Percentiles rank a stretch among this genome's conserved stretches.
Evolutionary conservation across 805 yeast species (phyloP).

Genomic region (Yamadazyma philogaea): DNA sequence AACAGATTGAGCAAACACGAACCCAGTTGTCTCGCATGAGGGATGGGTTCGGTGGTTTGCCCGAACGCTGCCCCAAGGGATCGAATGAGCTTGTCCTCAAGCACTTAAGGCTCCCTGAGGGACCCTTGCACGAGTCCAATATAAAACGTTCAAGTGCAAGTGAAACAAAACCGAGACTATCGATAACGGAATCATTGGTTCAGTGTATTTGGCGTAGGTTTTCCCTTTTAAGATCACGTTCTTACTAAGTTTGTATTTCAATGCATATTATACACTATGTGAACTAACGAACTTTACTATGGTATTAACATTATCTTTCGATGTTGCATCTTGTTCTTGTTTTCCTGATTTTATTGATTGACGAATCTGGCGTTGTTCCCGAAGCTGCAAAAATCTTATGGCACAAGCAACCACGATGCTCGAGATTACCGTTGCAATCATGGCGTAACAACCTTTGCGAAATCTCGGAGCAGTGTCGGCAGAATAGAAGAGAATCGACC

Average conservation of each 20-base stretch:
- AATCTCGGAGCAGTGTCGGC: conserved; percentile 53
- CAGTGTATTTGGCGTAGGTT: background rate
- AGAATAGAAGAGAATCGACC: conserved; percentile 52
- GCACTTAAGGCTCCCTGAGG: background rate
- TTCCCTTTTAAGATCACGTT: background rate
- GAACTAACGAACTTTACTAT: background rate
- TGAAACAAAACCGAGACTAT: background rate
- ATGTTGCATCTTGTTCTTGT: background rate
- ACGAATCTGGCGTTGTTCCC: conserved; percentile 23
- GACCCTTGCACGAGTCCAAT: too few species aligned
- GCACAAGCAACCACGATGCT: conserved; percentile 38
- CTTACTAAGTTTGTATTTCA: background rate
- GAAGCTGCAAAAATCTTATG: conserved; percentile 43
- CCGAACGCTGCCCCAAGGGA: background rate
- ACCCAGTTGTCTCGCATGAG: background rate
- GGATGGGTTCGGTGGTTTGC: background rate
- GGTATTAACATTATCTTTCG: conserved; percentile 1
- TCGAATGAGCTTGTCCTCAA: background rate
- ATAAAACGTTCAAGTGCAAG: too few species aligned
- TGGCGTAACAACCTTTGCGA: conserved; percentile 53
- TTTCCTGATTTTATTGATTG: conserved; percentile 3
- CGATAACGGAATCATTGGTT: background rate
- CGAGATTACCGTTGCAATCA: conserved; percentile 49
- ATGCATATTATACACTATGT: background rate
- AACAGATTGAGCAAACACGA: background rate